Conservation (phyloP, 108 stramenopile species). For the Schizochytrium sp. region DNA sequence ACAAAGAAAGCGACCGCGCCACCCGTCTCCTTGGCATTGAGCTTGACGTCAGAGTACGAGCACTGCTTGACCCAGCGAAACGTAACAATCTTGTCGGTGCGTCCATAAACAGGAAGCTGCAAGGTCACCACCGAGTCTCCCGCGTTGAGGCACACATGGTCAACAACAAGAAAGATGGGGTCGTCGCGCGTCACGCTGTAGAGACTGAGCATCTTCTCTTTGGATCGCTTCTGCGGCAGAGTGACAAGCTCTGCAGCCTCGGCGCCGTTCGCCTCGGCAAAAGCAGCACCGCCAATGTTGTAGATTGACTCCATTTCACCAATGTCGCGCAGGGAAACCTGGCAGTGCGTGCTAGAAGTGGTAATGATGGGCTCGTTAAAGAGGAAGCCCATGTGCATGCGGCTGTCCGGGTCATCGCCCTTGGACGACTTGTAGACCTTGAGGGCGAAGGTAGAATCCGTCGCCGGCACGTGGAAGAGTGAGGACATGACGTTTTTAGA, state of each 20-base stretch:
- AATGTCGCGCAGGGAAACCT: neutral
- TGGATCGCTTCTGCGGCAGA: neutral
- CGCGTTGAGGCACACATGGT: neutral
- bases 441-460: neutral
- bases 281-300: neutral
- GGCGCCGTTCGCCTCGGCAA: neutral
- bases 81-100: neutral
- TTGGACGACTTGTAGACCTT: neutral
- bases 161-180: neutral
- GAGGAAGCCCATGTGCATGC: neutral
- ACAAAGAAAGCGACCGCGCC: constrained; percentile 7
- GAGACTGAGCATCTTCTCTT: neutral
- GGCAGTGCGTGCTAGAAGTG: neutral
- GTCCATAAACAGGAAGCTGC: neutral
- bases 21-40: neutral
- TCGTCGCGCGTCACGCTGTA: neutral
- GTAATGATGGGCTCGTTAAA: constrained; percentile 2
- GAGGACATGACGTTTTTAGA: neutral
- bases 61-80: constrained; percentile 9
- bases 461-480: neutral
- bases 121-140: neutral
- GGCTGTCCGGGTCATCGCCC: neutral
- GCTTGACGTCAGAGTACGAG: neutral
- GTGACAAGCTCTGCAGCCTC: neutral
- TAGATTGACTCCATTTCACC: constrained; percentile 6